Percentiles rank a stretch among this genome's conserved stretches.
These are phyloP conservation scores for Glycine latifolia DNA, from an alignment of 306 rosid genomes.

Conservation along the genomic window DNA sequence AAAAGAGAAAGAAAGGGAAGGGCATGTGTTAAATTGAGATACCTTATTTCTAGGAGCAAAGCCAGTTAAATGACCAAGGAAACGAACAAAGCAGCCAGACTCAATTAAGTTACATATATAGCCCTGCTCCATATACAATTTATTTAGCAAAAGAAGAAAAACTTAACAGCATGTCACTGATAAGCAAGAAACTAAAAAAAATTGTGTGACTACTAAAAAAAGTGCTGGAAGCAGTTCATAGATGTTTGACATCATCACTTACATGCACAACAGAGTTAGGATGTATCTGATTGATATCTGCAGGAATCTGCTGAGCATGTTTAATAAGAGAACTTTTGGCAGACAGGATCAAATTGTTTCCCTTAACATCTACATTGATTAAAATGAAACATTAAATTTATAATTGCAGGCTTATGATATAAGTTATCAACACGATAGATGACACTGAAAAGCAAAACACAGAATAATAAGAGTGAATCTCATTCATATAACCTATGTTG, in stretches of 20 bases:
- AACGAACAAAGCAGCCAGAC: conserved; percentile 94
- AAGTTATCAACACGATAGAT: conserved; percentile 22
- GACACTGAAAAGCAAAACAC: conserved; percentile 23
- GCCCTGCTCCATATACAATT: conserved; percentile 64
- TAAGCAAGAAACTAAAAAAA: conserved; percentile 11
- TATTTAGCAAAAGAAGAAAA: conserved; percentile 34
- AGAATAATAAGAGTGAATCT: not conserved
- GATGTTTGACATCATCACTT: conserved; percentile 49
- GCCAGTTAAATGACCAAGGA: conserved; percentile 91
- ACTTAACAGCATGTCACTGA: not conserved
- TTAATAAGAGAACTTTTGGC: conserved; percentile 84
- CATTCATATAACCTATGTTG: not conserved
- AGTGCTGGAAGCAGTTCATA: not conserved
- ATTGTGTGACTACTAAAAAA: not conserved
- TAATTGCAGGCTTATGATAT: not conserved
- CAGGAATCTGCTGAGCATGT: conserved; percentile 72
- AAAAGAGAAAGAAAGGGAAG: not conserved
- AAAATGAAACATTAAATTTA: conserved; percentile 31
- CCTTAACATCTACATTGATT: conserved; percentile 64
- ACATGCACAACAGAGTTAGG: conserved; percentile 82
- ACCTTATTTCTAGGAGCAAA: conserved; percentile 90
- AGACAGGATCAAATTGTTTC: conserved; percentile 76
- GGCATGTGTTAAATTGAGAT: conserved; percentile 12
- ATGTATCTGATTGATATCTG: conserved; percentile 70
- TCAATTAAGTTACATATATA: conserved; percentile 87